Conservation (phyloP, 2,329 filamentous ascomycete genomes). For the Lachnum nothofagi region DNA sequence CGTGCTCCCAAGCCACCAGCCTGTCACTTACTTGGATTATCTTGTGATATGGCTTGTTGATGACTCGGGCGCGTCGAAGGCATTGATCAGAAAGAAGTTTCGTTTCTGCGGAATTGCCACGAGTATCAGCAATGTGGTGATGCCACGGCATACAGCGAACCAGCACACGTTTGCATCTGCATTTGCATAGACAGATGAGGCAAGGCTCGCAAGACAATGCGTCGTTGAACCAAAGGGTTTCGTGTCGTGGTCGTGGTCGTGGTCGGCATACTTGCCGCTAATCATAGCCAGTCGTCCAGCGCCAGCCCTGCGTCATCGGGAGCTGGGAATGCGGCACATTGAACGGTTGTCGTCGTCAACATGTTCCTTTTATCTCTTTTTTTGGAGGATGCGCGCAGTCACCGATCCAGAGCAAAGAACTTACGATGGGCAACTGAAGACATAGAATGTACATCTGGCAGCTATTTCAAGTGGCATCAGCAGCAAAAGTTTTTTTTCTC, state of each 20-base stretch:
- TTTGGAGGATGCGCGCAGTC: too few species aligned
- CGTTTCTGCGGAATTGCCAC: background rate
- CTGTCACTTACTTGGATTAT: background rate
- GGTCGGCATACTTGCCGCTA: too few species aligned
- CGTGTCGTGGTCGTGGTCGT: too few species aligned
- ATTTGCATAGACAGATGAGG: background rate
- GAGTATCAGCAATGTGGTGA: background rate
- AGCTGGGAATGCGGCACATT: conserved; percentile 5
- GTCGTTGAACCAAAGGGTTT: background rate
- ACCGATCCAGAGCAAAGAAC: too few species aligned
- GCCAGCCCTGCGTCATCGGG: conserved; percentile 16
- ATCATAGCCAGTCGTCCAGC: background rate
- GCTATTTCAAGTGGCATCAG: too few species aligned
- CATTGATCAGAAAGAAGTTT: background rate
- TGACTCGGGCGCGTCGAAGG: background rate
- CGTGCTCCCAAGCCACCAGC: background rate
- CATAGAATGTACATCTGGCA: too few species aligned
- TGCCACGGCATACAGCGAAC: background rate
- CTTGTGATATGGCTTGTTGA: background rate
- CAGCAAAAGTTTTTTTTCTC: too few species aligned
- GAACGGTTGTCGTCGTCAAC: too few species aligned
- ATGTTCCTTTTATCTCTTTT: too few species aligned
- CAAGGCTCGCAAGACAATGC: background rate
- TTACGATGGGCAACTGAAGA: too few species aligned
- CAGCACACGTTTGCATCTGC: too few species aligned